These are phyloP conservation scores for Sordaria brevicollis DNA, from an alignment of 495 filamentous ascomycete genomes.

Conservation along the genomic window DNA sequence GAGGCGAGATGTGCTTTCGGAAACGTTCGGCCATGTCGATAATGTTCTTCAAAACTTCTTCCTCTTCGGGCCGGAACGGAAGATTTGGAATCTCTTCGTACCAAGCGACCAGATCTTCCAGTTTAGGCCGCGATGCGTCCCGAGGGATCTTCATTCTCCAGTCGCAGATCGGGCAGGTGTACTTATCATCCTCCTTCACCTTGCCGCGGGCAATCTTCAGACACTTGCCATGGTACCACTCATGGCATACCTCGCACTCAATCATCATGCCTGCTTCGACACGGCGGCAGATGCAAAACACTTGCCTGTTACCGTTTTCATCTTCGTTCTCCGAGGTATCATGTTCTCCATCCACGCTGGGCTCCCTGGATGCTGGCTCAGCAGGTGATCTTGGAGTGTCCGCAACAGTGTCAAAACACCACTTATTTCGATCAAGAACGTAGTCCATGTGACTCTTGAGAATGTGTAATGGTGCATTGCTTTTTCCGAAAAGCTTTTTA, in stretches of 20 bases:
- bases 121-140: conserved; percentile 91
- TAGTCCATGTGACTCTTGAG: conserved; percentile 88
- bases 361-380: conserved; percentile 81
- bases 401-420: conserved; percentile 78
- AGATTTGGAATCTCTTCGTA: conserved; percentile 71
- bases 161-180: conserved; percentile 97
- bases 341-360: conserved; percentile 57
- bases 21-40: conserved; percentile 76
- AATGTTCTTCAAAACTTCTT: conserved; percentile 72
- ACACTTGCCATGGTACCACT: conserved; percentile 99
- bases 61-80: conserved; percentile 95
- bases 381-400: conserved; percentile 85
- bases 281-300: conserved; percentile 94
- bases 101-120: conserved; percentile 86
- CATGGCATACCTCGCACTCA: conserved; percentile 94
- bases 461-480: conserved; percentile 94
- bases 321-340: conserved; percentile 19
- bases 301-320: conserved; percentile 38
- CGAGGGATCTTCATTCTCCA: conserved; percentile 96
- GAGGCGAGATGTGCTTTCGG: conserved; percentile 66
- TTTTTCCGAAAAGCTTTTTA: conserved; percentile 97
- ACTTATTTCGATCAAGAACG: conserved; percentile 75
- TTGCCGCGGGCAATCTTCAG: conserved; percentile 96
- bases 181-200: conserved; percentile 96
- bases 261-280: conserved; percentile 99